These are phyloP conservation scores for Naegleria fowleri DNA, from an alignment of 208 protist genomes.

Conservation along the genomic window DNA sequence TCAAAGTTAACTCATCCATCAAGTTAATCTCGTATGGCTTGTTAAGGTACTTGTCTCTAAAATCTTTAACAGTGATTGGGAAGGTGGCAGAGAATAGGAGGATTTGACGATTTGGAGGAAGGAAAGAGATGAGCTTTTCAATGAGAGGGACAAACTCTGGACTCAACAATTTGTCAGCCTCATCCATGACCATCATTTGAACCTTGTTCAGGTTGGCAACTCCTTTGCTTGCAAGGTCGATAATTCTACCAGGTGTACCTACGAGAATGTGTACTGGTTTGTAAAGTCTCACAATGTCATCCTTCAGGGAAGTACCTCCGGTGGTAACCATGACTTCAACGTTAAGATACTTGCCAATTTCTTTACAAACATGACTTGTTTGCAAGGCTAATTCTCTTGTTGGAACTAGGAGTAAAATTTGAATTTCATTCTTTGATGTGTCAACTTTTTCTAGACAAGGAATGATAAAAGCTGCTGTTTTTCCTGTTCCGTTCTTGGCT, in stretches of 20 bases:
- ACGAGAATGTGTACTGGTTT: conserved; percentile 96
- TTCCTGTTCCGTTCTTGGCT: conserved; percentile 99
- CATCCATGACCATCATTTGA: conserved; percentile 93
- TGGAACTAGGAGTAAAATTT: conserved; percentile 95
- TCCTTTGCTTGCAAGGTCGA: conserved; percentile 92
- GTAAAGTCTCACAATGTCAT: conserved; percentile 95
- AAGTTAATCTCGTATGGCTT: conserved; percentile 97
- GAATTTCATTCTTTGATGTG: conserved; percentile 75
- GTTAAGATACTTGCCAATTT: conserved; percentile 93
- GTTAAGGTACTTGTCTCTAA: conserved; percentile 84
- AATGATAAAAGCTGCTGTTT: conserved; percentile 98
- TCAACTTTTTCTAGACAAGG: conserved; percentile 94
- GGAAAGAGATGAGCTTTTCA: conserved; percentile 81
- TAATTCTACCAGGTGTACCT: conserved; percentile 95
- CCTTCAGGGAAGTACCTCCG: conserved; percentile 91
- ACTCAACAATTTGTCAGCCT: conserved; percentile 97
- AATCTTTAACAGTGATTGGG: conserved; percentile 85
- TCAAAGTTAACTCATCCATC: conserved; percentile 96
- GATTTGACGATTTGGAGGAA: conserved; percentile 79
- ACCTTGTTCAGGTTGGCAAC: conserved; percentile 86
- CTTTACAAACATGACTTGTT: conserved; percentile 95
- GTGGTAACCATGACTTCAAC: conserved; percentile 83
- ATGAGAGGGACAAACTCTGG: conserved; percentile 91
- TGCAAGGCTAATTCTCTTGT: conserved; percentile 97
- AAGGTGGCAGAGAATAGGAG: conserved; percentile 98